Percentiles rank a stretch among this genome's conserved stretches.
These are phyloP conservation scores for Calonectria pseudoreteaudii DNA, from an alignment of 2,329 filamentous ascomycete species.

Conservation along the genomic window DNA sequence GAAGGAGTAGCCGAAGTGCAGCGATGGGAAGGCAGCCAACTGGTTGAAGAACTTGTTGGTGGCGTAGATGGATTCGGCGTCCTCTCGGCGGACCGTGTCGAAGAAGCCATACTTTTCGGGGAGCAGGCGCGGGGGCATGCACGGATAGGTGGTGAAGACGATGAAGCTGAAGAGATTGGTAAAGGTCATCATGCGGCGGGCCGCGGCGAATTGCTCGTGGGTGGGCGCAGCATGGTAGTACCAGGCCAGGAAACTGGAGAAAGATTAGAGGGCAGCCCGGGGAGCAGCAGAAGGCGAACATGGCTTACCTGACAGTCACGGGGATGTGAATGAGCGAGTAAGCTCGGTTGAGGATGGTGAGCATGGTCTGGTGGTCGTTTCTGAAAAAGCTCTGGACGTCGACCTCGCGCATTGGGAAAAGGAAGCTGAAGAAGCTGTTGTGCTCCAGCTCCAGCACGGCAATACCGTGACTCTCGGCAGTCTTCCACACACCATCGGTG, in stretches of 20 bases:
- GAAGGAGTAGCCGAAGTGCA: conserved; percentile 69
- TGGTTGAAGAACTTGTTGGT: conserved; percentile 69
- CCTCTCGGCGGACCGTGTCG: conserved; percentile 63
- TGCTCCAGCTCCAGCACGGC: conserved; percentile 67
- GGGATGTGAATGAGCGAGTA: conserved; percentile 72
- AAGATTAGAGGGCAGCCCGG: not conserved
- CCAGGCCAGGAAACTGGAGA: conserved; percentile 69
- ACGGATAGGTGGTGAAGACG: conserved; percentile 67
- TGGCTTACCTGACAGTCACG: conserved; percentile 65
- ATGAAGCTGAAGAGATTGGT: conserved; percentile 67
- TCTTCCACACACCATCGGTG: conserved; percentile 62
- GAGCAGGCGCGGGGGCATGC: conserved; percentile 68
- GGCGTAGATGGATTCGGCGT: conserved; percentile 71
- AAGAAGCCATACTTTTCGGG: conserved; percentile 68
- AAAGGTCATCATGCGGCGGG: conserved; percentile 59
- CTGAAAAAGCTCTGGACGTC: conserved; percentile 69
- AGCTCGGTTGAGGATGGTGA: conserved; percentile 68
- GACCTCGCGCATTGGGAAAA: conserved; percentile 65
- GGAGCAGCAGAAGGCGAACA: conserved; percentile 23
- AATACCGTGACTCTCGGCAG: conserved; percentile 66
- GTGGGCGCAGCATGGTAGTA: conserved; percentile 69
- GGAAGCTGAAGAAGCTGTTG: conserved; percentile 58
- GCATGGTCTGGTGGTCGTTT: conserved; percentile 61
- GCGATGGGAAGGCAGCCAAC: conserved; percentile 68
- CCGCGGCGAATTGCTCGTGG: conserved; percentile 50